Evolutionary conservation across 2,329 filamentous ascomycete genomes (phyloP).

Genomic region (Penicillium sumatraense): DNA sequence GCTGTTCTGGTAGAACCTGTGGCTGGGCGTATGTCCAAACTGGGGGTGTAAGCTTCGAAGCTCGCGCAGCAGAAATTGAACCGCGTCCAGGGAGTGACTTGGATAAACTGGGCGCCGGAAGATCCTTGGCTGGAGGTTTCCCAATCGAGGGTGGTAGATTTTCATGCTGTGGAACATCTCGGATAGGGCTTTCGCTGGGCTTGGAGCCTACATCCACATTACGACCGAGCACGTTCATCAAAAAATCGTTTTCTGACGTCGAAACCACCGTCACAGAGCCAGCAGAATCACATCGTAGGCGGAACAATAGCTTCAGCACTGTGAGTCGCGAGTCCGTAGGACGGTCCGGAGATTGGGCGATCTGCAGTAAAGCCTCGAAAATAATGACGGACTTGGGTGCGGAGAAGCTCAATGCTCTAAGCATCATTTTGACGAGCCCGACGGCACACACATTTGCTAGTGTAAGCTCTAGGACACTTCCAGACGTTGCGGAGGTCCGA

Average conservation of each 20-base stretch:
- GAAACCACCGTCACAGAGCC: constrained; percentile 74
- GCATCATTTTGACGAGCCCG: constrained; percentile 76
- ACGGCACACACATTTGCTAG: constrained; percentile 68
- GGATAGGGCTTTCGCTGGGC: constrained; percentile 46
- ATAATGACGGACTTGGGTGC: constrained; percentile 66
- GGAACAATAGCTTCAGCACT: constrained; percentile 78
- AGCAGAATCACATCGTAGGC: constrained; percentile 80
- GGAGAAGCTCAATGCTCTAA: constrained; percentile 70
- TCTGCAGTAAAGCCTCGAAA: constrained; percentile 67
- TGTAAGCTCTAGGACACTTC: constrained; percentile 36
- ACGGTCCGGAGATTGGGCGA: constrained; percentile 63
- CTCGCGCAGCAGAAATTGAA: constrained; percentile 37
- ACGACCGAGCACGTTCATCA: constrained; percentile 74
- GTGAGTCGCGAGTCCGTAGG: constrained; percentile 73
- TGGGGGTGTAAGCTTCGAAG: constrained; percentile 46
- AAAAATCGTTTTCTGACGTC: constrained; percentile 71
- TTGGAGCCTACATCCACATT: constrained; percentile 58
- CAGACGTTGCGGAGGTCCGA: constrained; percentile 32
- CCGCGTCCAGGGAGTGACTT: constrained; percentile 38
- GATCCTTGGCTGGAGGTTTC: constrained; percentile 38
- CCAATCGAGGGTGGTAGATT: constrained; percentile 34
- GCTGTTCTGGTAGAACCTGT: constrained; percentile 59
- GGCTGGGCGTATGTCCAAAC: constrained; percentile 64
- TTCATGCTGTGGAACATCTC: constrained; percentile 44
- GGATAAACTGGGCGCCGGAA: constrained; percentile 31